These are phyloP conservation scores for Fonsecaea nubica DNA, from an alignment of 2,329 filamentous ascomycete species.

Conservation along the genomic window DNA sequence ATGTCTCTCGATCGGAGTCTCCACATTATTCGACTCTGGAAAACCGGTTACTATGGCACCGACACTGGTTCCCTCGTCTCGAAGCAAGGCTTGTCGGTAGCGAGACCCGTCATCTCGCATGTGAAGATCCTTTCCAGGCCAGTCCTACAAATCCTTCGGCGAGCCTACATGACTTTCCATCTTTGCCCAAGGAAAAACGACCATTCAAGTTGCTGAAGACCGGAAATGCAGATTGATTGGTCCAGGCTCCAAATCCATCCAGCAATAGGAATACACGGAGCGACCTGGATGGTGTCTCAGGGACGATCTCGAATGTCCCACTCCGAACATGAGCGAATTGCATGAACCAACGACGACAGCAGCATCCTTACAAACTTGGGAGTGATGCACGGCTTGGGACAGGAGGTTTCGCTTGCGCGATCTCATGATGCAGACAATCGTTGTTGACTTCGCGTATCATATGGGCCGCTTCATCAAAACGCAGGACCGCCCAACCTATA, in stretches of 20 bases:
- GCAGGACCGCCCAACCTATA: no score
- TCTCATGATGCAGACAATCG: not conserved
- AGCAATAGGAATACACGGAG: no score
- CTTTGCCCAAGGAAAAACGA: not conserved
- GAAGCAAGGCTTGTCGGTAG: not conserved
- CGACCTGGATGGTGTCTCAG: not conserved
- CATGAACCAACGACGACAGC: not conserved
- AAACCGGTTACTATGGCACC: not conserved
- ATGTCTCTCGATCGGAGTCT: not conserved
- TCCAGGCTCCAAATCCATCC: not conserved
- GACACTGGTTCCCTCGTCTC: not conserved
- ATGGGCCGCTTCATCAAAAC: not conserved
- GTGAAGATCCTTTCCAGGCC: not conserved
- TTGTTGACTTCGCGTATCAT: not conserved
- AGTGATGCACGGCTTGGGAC: not conserved
- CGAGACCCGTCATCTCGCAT: not conserved
- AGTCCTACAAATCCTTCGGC: not conserved
- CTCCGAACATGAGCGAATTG: not conserved
- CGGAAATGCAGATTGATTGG: not conserved
- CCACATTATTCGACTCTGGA: not conserved
- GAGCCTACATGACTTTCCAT: not conserved
- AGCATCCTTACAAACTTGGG: not conserved
- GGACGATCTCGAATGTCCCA: not conserved
- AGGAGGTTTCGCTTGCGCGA: not conserved
- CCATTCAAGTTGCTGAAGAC: not conserved